Base-by-base conservation (phyloP, 345 rosid species). In the Alliaria petiolata region DNA sequence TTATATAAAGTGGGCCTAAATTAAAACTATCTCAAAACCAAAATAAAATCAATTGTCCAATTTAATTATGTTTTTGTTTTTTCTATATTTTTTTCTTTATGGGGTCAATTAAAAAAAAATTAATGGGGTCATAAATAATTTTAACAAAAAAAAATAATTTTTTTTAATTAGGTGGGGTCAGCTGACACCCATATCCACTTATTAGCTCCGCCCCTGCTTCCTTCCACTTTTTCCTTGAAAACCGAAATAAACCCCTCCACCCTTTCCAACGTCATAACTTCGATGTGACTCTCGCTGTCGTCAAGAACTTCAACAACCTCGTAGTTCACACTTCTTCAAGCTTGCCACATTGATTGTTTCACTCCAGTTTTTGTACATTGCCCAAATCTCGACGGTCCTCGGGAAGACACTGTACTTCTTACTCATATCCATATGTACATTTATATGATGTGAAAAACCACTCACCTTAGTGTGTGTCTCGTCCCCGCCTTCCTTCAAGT, bases 361-460 rank as follows among this genome's bases (percentile, higher is more conserved):
- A 75, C 74, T 80, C 93, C 99, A 91, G 80, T 86, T 71, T 83
- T 83, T 95, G 83, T 89, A 87, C 71, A 95, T 69, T 53, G 89
- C 96, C 96, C 99, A 91, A 26, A 79, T 81, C 74, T 88, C 91
- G 3, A 97, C 95, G 16, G 81, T 78, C 72, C 60, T 80, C 5
- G 99, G 97, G 77, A 83, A 72, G 77, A 95, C 77, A 56, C 65
- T 78, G 76, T 52, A 83, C n/a, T 77, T 55, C 42, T 10, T 43
- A 16, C 43, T 16, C n/a, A 59, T 8, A 28, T 6, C 33, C 30
- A 30, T 20, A 65, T 78, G 79, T 65, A 74, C 79, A 10, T 17
- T 42, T 9, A 88, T 61, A 74, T 52, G 13, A 57, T 95, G 96
- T 49, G 99, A 95, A 45, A 95, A 91, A 80, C 77, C 83, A 36